Base-by-base conservation (phyloP, 1,284 basidiomycete genomes). In the Cutaneotrichosporon mucoides region DNA sequence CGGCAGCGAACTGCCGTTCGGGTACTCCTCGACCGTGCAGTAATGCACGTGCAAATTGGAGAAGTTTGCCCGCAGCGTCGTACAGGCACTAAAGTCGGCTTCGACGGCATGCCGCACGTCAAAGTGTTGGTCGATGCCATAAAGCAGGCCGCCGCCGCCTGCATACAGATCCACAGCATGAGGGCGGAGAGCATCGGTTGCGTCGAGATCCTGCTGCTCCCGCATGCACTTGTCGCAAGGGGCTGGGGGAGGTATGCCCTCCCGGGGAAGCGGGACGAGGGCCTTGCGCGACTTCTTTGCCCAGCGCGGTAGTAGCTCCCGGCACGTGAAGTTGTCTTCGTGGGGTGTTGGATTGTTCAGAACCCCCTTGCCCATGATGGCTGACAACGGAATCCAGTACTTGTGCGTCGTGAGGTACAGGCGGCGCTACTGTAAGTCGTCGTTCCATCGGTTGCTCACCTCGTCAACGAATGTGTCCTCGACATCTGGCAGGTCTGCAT, bases 151-250 rank as follows among this genome's bases (percentile, higher is more conserved):
- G 0, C 71, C 73, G 9, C 65, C 71, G 4, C 73, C 73, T 16
- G 70, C 69, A 52, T 71, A 75, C 46, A 67, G 62, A 44, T 73
- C 73, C 2, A 57, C 60, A 0, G 65, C 61, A 3, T 59, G 54
- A 1, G 67, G 57, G n/a, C 59, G 57, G 13, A 56, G 49, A 5
- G 15, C 54, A 5, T 0, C 42, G n/a, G n/a, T 9, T 2, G 5
- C 33, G 24, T 34, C 15, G 11, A 24, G 4, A 4, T 5, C 24
- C 3, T 11, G 11, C 11, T 33, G 45, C 15, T 34, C 9, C 7
- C 34, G 1, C 34, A 56, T 13, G 10, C 6, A 24, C 47, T 36
- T 2, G 5, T 45, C 34, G 11, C 44, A 24, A 2, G 45, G 45
- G 4, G 24, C 15, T 13, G 45, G 45, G 24, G 33, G 16, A 10